Percentiles rank a stretch among this genome's conserved stretches.
Evolutionary conservation across 495 filamentous ascomycete genomes (phyloP).

Genomic region (Neurospora sublineolata): DNA sequence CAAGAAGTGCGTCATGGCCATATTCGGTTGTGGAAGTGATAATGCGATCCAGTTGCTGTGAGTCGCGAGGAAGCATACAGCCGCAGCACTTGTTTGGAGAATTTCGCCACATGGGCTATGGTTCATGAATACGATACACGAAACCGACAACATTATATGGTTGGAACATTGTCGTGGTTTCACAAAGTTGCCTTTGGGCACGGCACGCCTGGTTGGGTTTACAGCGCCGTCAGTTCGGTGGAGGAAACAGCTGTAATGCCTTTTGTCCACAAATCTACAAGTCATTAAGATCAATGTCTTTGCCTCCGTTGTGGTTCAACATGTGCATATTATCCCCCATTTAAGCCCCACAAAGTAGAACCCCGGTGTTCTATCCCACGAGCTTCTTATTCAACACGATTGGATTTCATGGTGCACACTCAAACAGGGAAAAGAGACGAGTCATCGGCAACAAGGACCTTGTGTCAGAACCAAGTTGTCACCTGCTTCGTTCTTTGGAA

Average conservation of each 20-base stretch:
- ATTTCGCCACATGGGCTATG: background rate
- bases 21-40: background rate
- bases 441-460: background rate
- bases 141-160: background rate
- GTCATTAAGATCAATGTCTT: background rate
- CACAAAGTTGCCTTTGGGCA: background rate
- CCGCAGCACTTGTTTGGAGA: background rate
- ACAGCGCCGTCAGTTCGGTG: background rate
- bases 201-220: background rate
- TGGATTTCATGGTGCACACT: background rate
- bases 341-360: background rate
- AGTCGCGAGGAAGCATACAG: background rate
- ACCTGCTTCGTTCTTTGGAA: background rate
- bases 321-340: background rate
- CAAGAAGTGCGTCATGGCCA: background rate
- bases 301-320: background rate
- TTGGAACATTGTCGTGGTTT: background rate
- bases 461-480: background rate
- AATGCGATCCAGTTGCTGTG: background rate
- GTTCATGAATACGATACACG: background rate
- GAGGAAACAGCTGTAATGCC: background rate
- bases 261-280: background rate
- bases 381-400: background rate
- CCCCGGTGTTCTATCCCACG: background rate
- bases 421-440: background rate